Evolutionary conservation across 208 protist species (phyloP), one percentile per base, ranked within the genome.

Genomic region (Acanthamoeba healyi): DNA sequence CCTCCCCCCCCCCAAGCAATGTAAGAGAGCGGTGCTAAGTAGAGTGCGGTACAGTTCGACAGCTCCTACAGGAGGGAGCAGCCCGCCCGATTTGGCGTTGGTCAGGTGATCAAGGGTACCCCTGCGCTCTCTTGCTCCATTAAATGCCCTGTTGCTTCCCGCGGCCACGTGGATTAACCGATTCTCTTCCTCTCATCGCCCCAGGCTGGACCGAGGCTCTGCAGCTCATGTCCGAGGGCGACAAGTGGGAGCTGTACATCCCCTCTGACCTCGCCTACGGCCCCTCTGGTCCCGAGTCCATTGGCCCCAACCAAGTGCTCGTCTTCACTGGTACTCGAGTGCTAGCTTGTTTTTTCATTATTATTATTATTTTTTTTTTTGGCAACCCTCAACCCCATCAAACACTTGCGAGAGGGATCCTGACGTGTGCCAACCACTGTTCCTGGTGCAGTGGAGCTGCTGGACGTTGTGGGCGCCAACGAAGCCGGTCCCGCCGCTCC

Each of bases 211-310:
- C 79, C 17, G 79, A 61, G 42, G 79, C 79, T 36, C 42, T 87
- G 40, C 79, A 87, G 44, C 44, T 61, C 40, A 87, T 87, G 79
- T n/a, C 6, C 5, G 32, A 36, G 15, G 79, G 79, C 49, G 79
- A 87, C 79, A 87, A 87, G 79, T 87, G 79, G 79, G 79, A 87
- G 44, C 38, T 87, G 10, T 87, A 87, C 79, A 87, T 87, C n/a
- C 79, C 79, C 5, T 40, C 26, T 58, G 79, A 87, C 6, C 49
- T 87, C 10, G 79, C 79, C 34, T 87, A 87, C 44, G 79, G 79
- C 38, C 40, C 5, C 19, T 7, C 7, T 5, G 79, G 44, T 63
- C 46, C 79, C 22, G 24, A 5, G 51, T 5, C n/a, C n/a, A 87
- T 87, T 26, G 79, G 79, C 29, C 79, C 79, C 44, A 87, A 87